Percentiles rank a stretch among this genome's conserved stretches.
Conservation (phyloP, 2,329 filamentous ascomycete species). For the Amesomyces nigricolor region DNA sequence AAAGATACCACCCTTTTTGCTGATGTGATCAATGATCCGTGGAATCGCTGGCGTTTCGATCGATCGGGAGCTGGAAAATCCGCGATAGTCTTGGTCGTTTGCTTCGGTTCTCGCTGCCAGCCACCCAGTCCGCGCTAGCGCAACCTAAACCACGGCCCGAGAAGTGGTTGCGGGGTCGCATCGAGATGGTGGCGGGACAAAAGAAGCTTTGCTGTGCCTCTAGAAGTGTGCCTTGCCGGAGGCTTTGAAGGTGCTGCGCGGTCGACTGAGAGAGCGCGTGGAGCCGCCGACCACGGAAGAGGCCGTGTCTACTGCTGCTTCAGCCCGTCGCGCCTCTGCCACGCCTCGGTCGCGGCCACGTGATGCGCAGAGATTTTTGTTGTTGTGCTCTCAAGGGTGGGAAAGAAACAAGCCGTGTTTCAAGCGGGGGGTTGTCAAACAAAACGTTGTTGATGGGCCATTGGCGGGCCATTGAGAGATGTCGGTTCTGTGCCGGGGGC, state of each 20-base stretch:
- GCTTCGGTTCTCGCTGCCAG: not conserved
- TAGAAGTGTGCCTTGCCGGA: not conserved
- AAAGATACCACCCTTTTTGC: not conserved
- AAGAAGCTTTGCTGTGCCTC: conserved; percentile 3
- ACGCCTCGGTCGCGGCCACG: not conserved
- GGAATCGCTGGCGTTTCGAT: not conserved
- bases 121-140: not conserved
- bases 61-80: conserved; percentile 6
- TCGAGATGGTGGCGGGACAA: not conserved
- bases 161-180: not conserved
- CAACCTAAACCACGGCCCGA: not conserved
- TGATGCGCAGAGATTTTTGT: not conserved
- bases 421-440: conserved; percentile 31
- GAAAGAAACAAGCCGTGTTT: conserved; percentile 34
- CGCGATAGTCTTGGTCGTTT: conserved; percentile 11
- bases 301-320: conserved; percentile 2
- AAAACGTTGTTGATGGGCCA: conserved; percentile 27
- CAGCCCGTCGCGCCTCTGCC: conserved; percentile 1
- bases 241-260: not conserved
- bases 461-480: conserved; percentile 4
- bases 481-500: not conserved
- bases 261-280: not conserved
- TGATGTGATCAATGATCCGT: not conserved
- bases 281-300: conserved; percentile 19
- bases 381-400: conserved; percentile 15